Conservation (phyloP, 441 rosid species). For the Gossypium davidsonii region DNA sequence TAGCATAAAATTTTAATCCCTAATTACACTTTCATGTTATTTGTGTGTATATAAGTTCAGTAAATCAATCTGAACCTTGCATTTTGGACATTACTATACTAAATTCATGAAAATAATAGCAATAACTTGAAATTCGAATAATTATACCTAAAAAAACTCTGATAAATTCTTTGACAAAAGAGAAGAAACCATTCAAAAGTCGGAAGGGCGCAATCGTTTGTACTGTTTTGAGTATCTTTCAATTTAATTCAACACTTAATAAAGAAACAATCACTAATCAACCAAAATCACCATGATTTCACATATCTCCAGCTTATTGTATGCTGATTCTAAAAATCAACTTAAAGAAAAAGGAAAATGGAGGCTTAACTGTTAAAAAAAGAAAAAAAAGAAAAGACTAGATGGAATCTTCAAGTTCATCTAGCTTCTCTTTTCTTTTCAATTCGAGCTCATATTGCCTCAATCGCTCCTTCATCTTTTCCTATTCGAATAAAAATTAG, state of each 20-base stretch:
- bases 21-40: neutral
- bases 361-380: neutral
- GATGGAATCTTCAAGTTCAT: conserved; percentile 49
- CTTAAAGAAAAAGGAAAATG: neutral
- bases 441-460: conserved; percentile 56
- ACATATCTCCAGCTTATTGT: neutral
- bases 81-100: neutral
- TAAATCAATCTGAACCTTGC: neutral
- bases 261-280: neutral
- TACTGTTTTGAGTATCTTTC: neutral
- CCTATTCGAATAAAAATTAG: conserved; percentile 33
- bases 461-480: conserved; percentile 80
- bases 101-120: neutral
- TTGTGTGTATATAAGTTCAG: neutral
- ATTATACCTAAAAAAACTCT: neutral
- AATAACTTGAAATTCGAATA: neutral
- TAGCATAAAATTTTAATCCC: neutral
- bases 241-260: neutral
- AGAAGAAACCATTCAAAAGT: neutral
- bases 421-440: conserved; percentile 43
- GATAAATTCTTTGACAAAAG: neutral
- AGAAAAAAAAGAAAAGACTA: conserved; percentile 6
- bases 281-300: neutral
- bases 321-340: neutral
- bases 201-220: neutral